These are phyloP conservation scores for Beta vulgaris DNA, from an alignment of 148 eudicot genomes.

Conservation along the genomic window DNA sequence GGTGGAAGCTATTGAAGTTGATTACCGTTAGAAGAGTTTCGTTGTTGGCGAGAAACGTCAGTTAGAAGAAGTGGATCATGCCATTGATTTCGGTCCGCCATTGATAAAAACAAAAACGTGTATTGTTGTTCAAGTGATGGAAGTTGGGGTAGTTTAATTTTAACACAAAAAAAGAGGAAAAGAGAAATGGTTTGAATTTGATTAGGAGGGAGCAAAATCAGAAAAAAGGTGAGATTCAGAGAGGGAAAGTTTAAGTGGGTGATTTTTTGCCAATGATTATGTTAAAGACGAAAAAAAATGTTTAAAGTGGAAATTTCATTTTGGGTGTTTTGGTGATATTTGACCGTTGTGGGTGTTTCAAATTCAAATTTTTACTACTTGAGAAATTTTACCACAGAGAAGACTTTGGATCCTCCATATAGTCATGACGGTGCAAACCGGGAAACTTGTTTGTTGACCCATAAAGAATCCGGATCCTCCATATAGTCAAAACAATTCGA, in stretches of 20 bases:
- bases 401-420: too few species aligned
- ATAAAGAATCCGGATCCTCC: too few species aligned
- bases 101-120: too few species aligned
- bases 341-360: background rate
- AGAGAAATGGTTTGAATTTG: background rate
- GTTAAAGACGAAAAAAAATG: too few species aligned
- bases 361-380: background rate
- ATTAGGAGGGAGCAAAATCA: too few species aligned
- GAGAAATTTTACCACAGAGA: too few species aligned
- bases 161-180: too few species aligned
- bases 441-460: too few species aligned
- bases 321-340: background rate
- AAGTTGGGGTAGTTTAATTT: background rate
- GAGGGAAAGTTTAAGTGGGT: background rate
- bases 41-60: conserved; percentile 58
- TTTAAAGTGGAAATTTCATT: too few species aligned
- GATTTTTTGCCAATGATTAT: background rate
- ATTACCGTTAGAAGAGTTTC: conserved; percentile 34
- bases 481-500: too few species aligned
- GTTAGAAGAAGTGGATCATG: conserved; percentile 84
- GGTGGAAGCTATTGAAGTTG: background rate
- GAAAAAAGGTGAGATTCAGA: too few species aligned
- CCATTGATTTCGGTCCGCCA: conserved; percentile 60
- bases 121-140: conserved; percentile 21
- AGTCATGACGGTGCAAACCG: too few species aligned